These are phyloP conservation scores for Pythium scleroteichum DNA, from an alignment of 352 stramenopile genomes.

Conservation along the genomic window DNA sequence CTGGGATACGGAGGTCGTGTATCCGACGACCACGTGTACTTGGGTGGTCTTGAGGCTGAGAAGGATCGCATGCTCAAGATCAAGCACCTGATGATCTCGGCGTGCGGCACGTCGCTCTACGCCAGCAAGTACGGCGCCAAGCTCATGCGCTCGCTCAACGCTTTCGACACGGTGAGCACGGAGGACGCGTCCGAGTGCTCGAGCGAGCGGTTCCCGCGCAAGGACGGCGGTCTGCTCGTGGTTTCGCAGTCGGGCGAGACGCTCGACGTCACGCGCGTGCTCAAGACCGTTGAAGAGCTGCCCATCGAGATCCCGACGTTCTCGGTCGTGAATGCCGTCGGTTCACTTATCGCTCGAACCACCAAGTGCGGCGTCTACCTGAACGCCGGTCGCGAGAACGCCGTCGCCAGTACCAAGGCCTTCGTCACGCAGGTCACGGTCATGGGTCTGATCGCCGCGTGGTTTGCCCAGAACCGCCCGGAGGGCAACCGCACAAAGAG, in stretches of 20 bases:
- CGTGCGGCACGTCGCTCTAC: constrained; percentile 95
- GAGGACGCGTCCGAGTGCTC: constrained; percentile 92
- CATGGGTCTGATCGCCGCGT: constrained; percentile 88
- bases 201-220: constrained; percentile 88
- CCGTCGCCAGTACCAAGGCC: constrained; percentile 98
- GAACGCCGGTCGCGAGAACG: constrained; percentile 97
- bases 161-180: constrained; percentile 92
- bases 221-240: constrained; percentile 91
- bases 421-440: constrained; percentile 98
- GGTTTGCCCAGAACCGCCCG: constrained; percentile 90
- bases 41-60: constrained; percentile 93
- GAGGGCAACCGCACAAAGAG: constrained; percentile 86
- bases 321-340: constrained; percentile 97
- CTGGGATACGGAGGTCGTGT: constrained; percentile 95
- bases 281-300: constrained; percentile 87
- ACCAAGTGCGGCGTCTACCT: constrained; percentile 96
- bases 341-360: constrained; percentile 95
- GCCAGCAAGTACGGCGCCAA: constrained; percentile 95
- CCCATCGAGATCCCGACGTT: constrained; percentile 80
- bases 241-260: constrained; percentile 98
- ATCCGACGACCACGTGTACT: constrained; percentile 91
- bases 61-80: constrained; percentile 90
- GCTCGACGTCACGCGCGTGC: constrained; percentile 94
- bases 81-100: constrained; percentile 94
- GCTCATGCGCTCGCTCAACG: constrained; percentile 96